Evolutionary conservation across 345 rosid species (phyloP).

Genomic region (Salix koriyanagi): DNA sequence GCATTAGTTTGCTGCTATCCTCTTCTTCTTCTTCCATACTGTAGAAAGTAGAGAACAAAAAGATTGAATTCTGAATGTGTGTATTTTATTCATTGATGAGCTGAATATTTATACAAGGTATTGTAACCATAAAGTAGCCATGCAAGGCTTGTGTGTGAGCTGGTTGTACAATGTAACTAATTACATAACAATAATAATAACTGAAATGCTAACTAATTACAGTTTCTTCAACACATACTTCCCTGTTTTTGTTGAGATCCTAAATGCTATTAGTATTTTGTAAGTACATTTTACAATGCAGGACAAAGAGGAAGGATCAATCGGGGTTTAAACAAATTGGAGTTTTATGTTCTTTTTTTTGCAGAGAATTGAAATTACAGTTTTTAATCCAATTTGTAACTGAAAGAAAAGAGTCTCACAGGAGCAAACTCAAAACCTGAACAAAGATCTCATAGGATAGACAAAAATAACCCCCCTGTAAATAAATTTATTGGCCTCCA

Average conservation of each 20-base stretch:
- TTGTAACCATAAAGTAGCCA: too few relatives aligned
- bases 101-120: too few relatives aligned
- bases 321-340: neutral
- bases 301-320: neutral
- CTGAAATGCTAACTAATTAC: too few relatives aligned
- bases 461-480: neutral
- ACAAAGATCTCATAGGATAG: neutral
- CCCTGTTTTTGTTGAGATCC: neutral
- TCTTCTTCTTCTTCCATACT: too few relatives aligned
- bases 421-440: neutral
- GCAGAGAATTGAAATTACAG: neutral
- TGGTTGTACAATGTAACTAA: too few relatives aligned
- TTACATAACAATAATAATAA: too few relatives aligned
- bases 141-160: too few relatives aligned
- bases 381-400: neutral
- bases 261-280: neutral
- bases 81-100: too few relatives aligned
- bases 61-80: too few relatives aligned
- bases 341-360: neutral
- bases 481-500: neutral
- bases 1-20: neutral
- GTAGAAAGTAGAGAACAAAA: too few relatives aligned
- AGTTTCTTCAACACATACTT: too few relatives aligned
- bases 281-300: neutral
- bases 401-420: neutral